Conservation (phyloP, 2,329 filamentous ascomycete species). For the Talaromyces sp. region DNA sequence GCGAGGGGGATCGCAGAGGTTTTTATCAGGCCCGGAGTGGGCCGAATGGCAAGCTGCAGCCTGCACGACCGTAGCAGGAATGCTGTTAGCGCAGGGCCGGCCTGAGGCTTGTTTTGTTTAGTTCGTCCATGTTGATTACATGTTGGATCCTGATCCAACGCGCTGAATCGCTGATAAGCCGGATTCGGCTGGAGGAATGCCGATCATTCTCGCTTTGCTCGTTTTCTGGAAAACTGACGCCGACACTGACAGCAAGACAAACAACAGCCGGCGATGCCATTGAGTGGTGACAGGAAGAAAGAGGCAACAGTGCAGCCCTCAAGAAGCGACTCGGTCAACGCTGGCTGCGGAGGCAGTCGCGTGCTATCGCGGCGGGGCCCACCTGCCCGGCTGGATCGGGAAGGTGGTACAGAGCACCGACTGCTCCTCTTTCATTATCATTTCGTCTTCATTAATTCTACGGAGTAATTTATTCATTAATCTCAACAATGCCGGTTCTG, state of each 20-base stretch:
- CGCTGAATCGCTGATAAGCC: neutral
- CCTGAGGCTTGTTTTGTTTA: slow-evolving; percentile 8
- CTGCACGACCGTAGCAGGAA: neutral
- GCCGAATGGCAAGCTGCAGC: neutral
- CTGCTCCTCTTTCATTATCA: neutral
- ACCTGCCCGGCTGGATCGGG: neutral
- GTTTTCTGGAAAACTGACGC: neutral
- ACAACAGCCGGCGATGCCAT: neutral
- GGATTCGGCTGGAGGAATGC: neutral
- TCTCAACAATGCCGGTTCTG: neutral
- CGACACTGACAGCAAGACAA: neutral
- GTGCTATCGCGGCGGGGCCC: neutral
- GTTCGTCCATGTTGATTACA: neutral
- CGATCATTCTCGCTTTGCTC: neutral
- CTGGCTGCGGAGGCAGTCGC: neutral
- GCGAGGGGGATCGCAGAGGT: neutral
- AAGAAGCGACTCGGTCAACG: neutral
- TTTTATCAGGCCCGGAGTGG: slow-evolving; percentile 5
- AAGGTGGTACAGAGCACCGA: neutral
- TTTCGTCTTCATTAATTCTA: neutral
- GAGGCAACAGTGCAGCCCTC: neutral
- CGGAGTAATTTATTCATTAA: neutral
- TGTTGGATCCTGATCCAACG: neutral
- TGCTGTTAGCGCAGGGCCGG: slow-evolving; percentile 6
- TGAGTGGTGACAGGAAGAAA: neutral